A percentile compares a stretch with the other conserved stretches of the same genome.
Conservation (phyloP, 2,329 filamentous ascomycete genomes). For the Didymella keratinophila region DNA sequence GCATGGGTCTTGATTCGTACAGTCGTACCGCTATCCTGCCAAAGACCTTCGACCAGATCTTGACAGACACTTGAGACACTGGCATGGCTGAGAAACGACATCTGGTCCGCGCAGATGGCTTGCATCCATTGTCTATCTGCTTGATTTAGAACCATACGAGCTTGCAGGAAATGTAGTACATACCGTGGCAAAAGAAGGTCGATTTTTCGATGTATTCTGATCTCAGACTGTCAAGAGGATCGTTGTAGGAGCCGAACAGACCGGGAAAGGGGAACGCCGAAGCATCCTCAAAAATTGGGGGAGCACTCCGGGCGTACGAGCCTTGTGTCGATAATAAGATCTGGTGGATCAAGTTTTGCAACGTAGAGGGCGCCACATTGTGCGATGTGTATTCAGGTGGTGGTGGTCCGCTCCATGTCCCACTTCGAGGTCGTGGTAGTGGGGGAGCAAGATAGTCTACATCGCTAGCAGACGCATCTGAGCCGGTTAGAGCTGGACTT, state of each 20-base stretch:
- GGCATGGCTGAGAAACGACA: conserved; percentile 47
- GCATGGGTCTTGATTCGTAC: conserved; percentile 45
- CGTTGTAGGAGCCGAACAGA: background rate
- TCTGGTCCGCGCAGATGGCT: conserved; percentile 36
- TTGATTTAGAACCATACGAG: conserved; percentile 10
- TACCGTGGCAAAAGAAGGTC: conserved; percentile 35
- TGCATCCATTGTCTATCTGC: conserved; percentile 41
- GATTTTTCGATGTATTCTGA: conserved; percentile 34
- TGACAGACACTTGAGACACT: conserved; percentile 45
- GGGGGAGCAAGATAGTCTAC: background rate
- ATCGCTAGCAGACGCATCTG: conserved; percentile 20
- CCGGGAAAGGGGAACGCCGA: conserved; percentile 38
- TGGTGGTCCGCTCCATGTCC: conserved; percentile 4
- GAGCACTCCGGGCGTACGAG: conserved; percentile 32
- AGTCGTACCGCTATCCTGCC: conserved; percentile 42
- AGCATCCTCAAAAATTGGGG: conserved; percentile 30
- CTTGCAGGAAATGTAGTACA: background rate
- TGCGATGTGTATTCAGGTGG: background rate
- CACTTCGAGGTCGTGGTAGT: conserved; percentile 5
- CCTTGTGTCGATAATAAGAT: conserved; percentile 24
- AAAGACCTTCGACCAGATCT: conserved; percentile 38
- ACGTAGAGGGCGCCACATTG: background rate
- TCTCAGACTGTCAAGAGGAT: conserved; percentile 34
- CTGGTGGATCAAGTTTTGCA: conserved; percentile 1
- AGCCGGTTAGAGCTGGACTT: conserved; percentile 30